These are phyloP conservation scores for Sporothrix schenckii DNA, from an alignment of 2,329 filamentous ascomycete species.

Conservation along the genomic window DNA sequence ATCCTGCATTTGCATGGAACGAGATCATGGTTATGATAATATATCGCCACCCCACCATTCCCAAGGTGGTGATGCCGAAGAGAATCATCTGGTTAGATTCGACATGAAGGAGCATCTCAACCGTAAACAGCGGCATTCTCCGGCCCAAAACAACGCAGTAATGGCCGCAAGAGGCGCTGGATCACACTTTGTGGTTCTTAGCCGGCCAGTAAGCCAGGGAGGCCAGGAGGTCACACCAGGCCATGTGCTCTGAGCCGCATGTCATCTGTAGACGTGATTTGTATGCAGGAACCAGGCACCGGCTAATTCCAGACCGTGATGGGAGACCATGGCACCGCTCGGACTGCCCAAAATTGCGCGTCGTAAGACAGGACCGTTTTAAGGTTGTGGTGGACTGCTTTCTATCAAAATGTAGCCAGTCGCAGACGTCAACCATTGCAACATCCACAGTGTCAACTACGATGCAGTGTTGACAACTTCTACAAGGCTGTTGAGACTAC, in stretches of 20 bases:
- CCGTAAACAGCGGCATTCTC: background rate
- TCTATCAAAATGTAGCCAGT: background rate
- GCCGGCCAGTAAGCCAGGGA: background rate
- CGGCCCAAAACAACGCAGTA: background rate
- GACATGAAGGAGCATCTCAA: no score
- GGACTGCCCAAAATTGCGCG: no score
- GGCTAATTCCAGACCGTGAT: slow-evolving; percentile 3
- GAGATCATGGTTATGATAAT: background rate
- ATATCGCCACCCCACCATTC: background rate
- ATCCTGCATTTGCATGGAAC: background rate
- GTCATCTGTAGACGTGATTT: background rate
- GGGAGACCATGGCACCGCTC: background rate
- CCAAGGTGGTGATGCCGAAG: background rate
- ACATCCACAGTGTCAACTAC: background rate
- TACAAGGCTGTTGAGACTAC: background rate
- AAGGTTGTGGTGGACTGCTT: background rate
- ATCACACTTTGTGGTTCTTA: background rate
- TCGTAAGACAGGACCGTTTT: background rate
- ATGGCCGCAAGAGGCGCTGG: background rate
- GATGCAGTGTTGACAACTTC: background rate
- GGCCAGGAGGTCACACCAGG: background rate
- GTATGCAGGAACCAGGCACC: slow-evolving; percentile 25
- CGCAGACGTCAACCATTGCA: background rate
- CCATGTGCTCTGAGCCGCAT: slow-evolving; percentile 11
- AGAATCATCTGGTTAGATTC: background rate